Conservation (phyloP, 345 rosid species). For the Citrus medica region DNA sequence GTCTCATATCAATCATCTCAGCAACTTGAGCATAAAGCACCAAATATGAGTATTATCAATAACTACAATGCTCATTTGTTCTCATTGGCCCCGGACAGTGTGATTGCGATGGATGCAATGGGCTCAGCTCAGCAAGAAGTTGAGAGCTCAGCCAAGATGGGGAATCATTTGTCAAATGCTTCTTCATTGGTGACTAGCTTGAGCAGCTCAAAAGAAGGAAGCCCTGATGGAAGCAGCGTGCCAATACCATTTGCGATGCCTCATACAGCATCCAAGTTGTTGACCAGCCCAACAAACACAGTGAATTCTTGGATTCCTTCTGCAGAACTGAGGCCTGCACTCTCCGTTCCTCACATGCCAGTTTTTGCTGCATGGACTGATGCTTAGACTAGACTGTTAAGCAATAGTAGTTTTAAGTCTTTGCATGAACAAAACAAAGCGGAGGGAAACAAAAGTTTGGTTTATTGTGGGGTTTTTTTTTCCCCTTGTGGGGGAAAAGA, state of each 20-base stretch:
- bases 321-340: conserved; percentile 48
- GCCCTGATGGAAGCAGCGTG: conserved; percentile 45
- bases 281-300: conserved; percentile 29
- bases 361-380: conserved; percentile 88
- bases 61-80: conserved; percentile 29
- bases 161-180: conserved; percentile 41
- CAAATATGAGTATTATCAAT: conserved; percentile 10
- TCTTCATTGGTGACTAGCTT: conserved; percentile 53
- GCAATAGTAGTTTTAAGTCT: conserved; percentile 1
- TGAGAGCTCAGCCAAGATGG: conserved; percentile 34
- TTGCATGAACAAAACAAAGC: conserved; percentile 21
- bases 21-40: conserved; percentile 30
- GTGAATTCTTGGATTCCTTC: conserved; percentile 58
- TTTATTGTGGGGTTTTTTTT: conserved; percentile 2
- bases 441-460: conserved; percentile 10
- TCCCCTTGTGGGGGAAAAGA: conserved; percentile 9
- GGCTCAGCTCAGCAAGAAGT: conserved; percentile 23
- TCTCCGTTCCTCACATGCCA: conserved; percentile 61
- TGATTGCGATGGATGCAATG: conserved; percentile 19
- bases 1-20: conserved; percentile 32
- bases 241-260: conserved; percentile 53
- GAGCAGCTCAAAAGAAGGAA: conserved; percentile 58
- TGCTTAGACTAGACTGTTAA: conserved; percentile 30
- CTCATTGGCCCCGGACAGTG: conserved; percentile 26
- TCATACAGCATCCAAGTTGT: conserved; percentile 45